Conservation (phyloP, 257 asterid genomes). For the Solanum virginianum region DNA sequence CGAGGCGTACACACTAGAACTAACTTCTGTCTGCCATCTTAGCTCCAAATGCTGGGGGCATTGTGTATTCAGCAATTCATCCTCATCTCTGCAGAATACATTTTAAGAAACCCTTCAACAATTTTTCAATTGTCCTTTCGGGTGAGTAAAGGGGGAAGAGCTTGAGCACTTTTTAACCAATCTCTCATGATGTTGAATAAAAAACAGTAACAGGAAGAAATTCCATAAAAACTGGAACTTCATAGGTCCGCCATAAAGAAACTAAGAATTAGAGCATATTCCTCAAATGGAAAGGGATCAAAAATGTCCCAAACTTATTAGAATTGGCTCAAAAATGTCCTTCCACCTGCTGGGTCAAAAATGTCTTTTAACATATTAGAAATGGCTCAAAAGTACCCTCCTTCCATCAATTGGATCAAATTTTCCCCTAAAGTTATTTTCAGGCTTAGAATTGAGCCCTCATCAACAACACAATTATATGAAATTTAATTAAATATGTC, state of each 20-base stretch:
- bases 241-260: background rate
- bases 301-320: background rate
- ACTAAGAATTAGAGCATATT: background rate
- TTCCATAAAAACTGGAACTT: background rate
- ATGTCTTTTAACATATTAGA: background rate
- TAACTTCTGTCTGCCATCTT: slow-evolving; percentile 98
- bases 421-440: background rate
- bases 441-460: background rate
- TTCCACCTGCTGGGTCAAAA: background rate
- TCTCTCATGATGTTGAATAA: background rate
- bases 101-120: background rate
- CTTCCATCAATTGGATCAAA: background rate
- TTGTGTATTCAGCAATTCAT: slow-evolving; percentile 76
- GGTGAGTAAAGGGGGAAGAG: background rate
- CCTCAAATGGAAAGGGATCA: background rate
- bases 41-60: slow-evolving; percentile 96
- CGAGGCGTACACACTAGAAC: slow-evolving; percentile 91
- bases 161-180: background rate
- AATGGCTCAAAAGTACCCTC: background rate
- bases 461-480: background rate
- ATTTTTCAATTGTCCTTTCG: background rate
- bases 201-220: background rate
- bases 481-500: background rate
- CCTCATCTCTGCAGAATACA: slow-evolving; percentile 56
- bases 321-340: background rate